Evolutionary conservation across 805 yeast species (phyloP).

Genomic region (Kazachstania viticola): DNA sequence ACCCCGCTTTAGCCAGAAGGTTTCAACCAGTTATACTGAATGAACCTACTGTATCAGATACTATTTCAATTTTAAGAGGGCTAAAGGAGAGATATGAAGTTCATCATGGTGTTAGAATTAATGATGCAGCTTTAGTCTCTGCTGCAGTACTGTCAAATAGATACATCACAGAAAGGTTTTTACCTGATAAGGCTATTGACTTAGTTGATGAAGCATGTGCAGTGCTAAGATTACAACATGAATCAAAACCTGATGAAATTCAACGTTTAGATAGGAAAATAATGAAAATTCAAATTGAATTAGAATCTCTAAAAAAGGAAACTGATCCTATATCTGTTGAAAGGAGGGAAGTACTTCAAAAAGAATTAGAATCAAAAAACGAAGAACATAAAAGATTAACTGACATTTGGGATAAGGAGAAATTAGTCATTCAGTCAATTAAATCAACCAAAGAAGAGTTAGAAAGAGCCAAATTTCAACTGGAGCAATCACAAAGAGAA

Average conservation of each 20-base stretch:
- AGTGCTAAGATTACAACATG: slow-evolving; percentile 86
- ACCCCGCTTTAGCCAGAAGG: slow-evolving; percentile 89
- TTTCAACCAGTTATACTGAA: slow-evolving; percentile 78
- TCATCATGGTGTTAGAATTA: slow-evolving; percentile 92
- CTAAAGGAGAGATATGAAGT: slow-evolving; percentile 90
- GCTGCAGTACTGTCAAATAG: slow-evolving; percentile 87
- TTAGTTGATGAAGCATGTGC: slow-evolving; percentile 96
- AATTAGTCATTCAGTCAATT: slow-evolving; percentile 59
- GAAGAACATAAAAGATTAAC: slow-evolving; percentile 63
- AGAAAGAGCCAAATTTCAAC: slow-evolving; percentile 73
- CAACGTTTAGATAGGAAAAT: slow-evolving; percentile 78
- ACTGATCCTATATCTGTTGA: slow-evolving; percentile 76
- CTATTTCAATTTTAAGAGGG: slow-evolving; percentile 86
- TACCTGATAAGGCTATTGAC: slow-evolving; percentile 96
- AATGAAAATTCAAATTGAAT: slow-evolving; percentile 89
- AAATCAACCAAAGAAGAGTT: slow-evolving; percentile 72
- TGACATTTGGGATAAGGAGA: slow-evolving; percentile 78
- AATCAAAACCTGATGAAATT: slow-evolving; percentile 91
- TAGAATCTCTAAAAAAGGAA: slow-evolving; percentile 88
- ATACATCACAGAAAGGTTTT: slow-evolving; percentile 79
- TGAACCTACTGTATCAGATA: slow-evolving; percentile 85
- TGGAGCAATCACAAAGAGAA: slow-evolving; percentile 71
- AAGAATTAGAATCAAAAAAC: slow-evolving; percentile 48
- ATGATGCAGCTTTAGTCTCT: slow-evolving; percentile 85
- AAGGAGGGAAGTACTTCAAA: slow-evolving; percentile 62